Evolutionary conservation across 78 protist genomes (phyloP), one percentile per base, ranked within the genome.

Genomic region (Pigoraptor vietnamica): DNA sequence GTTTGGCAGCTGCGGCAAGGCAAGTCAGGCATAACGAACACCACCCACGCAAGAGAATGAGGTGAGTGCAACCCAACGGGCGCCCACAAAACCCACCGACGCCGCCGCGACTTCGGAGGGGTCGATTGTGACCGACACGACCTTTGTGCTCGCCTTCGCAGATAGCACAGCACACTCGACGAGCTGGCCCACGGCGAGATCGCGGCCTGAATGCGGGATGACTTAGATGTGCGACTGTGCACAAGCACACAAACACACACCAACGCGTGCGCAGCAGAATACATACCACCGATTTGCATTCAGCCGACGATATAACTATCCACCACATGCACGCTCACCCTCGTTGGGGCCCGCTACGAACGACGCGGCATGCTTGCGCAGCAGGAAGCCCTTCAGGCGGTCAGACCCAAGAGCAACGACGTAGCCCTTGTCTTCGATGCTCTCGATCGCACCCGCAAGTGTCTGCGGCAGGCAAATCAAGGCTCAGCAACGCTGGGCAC

Each of bases 371-470:
- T 48, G 6, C 67, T 48, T 48, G 67, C 67, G 67, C 29, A 40
- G 91, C 24, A 89, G 86, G 55, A 89, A 89, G 1, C 39, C 91
- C 25, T 33, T 1, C 0, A 67, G 1, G n/a, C 38, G 32, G 37
- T 55, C 86, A 0, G n/a, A 0, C 86, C 91, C 91, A 25, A 89
- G 35, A 0, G 92, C 81, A 19, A 90, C 32, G 2, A 34, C 86
- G 32, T 38, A 38, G 23, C 92, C 92, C 55, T 82, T 86, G 32
- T 90, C 92, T 37, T 90, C 92, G 19, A 82, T 86, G 88, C 39
- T 83, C 35, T 79, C 10, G n/a, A 79, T 25, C 84, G 84, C 21
- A 25, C 34, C 84, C 84, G 84, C 9, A 2, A 79, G 21, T 1
- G 32, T 79, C 84, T 79, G 84, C 32, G 67, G 67, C 67, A 48